Conservation (phyloP, 2,329 filamentous ascomycete genomes). For the Setomelanomma holmii region DNA sequence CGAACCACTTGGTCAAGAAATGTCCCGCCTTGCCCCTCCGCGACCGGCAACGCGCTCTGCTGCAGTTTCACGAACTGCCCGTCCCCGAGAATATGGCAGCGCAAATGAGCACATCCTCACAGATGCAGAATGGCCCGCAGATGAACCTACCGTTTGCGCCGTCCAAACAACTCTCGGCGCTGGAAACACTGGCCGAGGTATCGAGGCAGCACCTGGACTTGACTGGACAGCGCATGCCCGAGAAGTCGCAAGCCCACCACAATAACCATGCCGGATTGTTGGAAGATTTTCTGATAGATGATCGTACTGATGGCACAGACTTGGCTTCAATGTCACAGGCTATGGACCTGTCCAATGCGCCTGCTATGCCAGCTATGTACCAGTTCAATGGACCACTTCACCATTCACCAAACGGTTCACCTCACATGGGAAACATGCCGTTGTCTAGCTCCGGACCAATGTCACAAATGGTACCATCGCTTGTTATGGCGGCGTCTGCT, state of each 20-base stretch:
- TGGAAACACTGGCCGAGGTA: slow-evolving; percentile 87
- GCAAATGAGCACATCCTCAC: slow-evolving; percentile 18
- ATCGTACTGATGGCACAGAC: slow-evolving; percentile 40
- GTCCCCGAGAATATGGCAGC: slow-evolving; percentile 52
- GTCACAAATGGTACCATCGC: slow-evolving; percentile 45
- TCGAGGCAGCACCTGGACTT: slow-evolving; percentile 75
- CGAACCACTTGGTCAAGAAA: slow-evolving; percentile 82
- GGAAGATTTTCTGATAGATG: slow-evolving; percentile 50
- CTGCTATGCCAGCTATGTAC: slow-evolving; percentile 48
- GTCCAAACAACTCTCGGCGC: slow-evolving; percentile 73
- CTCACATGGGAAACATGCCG: slow-evolving; percentile 42
- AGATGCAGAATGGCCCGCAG: slow-evolving; percentile 37
- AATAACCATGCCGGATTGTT: slow-evolving; percentile 37
- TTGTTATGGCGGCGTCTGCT: slow-evolving; percentile 50
- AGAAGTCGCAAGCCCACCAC: slow-evolving; percentile 28
- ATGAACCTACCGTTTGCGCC: slow-evolving; percentile 54
- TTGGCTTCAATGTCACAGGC: slow-evolving; percentile 32
- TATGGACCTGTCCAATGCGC: slow-evolving; percentile 42
- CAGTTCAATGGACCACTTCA: slow-evolving; percentile 47
- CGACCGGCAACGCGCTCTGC: slow-evolving; percentile 76
- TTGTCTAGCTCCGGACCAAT: slow-evolving; percentile 37
- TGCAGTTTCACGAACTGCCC: slow-evolving; percentile 73
- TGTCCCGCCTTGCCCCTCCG: slow-evolving; percentile 79
- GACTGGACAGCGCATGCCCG: slow-evolving; percentile 53
- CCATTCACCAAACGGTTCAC: slow-evolving; percentile 45